Evolutionary conservation across 148 eudicot species (phyloP).

Genomic region (Silene uniflora): DNA sequence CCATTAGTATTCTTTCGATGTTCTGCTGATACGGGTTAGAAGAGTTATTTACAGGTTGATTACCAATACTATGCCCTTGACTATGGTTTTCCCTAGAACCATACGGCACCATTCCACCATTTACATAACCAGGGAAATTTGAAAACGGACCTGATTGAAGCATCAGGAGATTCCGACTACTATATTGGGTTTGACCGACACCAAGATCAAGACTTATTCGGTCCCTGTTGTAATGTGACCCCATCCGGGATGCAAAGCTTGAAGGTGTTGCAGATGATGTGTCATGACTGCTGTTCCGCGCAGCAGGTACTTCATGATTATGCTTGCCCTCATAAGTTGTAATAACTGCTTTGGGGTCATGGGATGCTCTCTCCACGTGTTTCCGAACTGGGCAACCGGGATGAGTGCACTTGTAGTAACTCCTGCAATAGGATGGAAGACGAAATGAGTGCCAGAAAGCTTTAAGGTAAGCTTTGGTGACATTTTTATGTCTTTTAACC

Average conservation of each 20-base stretch:
- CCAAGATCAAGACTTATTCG: slow-evolving; percentile 81
- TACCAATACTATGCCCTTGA: slow-evolving; percentile 46
- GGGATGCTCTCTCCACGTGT: slow-evolving; percentile 98
- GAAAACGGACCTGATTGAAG: slow-evolving; percentile 42
- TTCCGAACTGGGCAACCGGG: slow-evolving; percentile 90
- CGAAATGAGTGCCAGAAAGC: background rate
- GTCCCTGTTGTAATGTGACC: slow-evolving; percentile 43
- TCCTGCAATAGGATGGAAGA: slow-evolving; percentile 44
- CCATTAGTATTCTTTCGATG: slow-evolving; percentile 67
- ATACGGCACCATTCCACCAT: slow-evolving; percentile 52
- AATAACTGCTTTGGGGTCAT: slow-evolving; percentile 95
- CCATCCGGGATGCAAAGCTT: slow-evolving; percentile 32
- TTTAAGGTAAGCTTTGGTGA: background rate
- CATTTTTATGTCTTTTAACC: background rate
- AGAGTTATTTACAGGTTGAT: slow-evolving; percentile 51
- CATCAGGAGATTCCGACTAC: slow-evolving; percentile 31
- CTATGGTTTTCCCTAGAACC: slow-evolving; percentile 55
- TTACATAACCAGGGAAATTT: slow-evolving; percentile 50
- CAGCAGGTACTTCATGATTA: slow-evolving; percentile 90
- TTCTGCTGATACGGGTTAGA: slow-evolving; percentile 59
- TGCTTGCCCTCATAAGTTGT: slow-evolving; percentile 96
- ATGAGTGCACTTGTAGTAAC: slow-evolving; percentile 94
- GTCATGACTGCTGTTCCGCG: slow-evolving; percentile 56
- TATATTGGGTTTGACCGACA: slow-evolving; percentile 44
- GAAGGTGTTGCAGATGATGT: slow-evolving; percentile 31